Conservation (phyloP, 1,139 yeast genomes). For the Hyphopichia wangnamkhiaoensis region DNA sequence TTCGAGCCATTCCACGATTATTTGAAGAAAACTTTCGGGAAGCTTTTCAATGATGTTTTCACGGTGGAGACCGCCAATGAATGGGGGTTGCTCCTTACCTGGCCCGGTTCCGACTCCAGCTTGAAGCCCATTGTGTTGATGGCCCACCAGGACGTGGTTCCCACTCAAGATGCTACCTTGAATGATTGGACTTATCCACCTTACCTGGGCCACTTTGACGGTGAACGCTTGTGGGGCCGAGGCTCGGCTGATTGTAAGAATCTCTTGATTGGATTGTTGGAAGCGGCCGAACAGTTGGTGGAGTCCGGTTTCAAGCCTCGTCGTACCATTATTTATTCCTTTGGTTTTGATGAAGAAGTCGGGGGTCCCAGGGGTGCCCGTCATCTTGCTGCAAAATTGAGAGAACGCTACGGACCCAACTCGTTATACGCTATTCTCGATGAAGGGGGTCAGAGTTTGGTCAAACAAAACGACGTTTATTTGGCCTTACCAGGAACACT, state of each 20-base stretch:
- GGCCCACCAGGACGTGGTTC: constrained; percentile 50
- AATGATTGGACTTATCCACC: constrained; percentile 41
- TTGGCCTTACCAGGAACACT: constrained; percentile 55
- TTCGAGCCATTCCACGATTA: constrained; percentile 25
- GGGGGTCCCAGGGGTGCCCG: constrained; percentile 34
- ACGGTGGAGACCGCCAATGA: constrained; percentile 24
- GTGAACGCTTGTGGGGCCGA: constrained; percentile 37
- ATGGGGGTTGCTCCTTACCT: constrained; percentile 30
- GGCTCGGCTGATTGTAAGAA: constrained; percentile 48
- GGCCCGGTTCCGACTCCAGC: constrained; percentile 24
- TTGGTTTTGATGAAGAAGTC: constrained; percentile 48
- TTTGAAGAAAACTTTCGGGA: constrained; percentile 24
- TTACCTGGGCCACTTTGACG: constrained; percentile 39
- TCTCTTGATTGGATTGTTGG: constrained; percentile 35
- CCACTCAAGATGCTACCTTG: constrained; percentile 35
- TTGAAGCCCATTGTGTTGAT: constrained; percentile 38
- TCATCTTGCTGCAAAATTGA: constrained; percentile 25
- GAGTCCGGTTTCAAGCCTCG: constrained; percentile 33
- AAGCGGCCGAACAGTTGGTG: constrained; percentile 35
- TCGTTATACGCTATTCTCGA: constrained; percentile 41
- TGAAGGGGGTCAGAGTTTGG: constrained; percentile 39
- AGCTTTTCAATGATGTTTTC: constrained; percentile 19
- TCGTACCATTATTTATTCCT: constrained; percentile 42
- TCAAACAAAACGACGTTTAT: constrained; percentile 38
- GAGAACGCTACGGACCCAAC: constrained; percentile 32